phyloP scores from a whole-genome alignment of 2,329 filamentous ascomycete genomes.

The Graphiopsis chlorocephala region DNA sequence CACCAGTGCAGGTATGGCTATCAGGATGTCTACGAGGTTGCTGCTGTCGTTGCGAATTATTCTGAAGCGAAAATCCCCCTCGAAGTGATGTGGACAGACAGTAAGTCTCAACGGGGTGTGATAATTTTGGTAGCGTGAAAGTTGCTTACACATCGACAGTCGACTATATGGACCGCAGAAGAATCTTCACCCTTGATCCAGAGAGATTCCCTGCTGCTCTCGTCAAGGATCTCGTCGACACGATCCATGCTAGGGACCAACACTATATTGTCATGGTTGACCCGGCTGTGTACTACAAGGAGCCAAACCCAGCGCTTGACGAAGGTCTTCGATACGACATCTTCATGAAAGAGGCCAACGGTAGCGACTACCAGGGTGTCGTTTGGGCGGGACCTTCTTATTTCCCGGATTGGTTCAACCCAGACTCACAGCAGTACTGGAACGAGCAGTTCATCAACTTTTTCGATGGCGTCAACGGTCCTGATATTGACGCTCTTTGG shows the following conservation, averaged over 20 bases:
- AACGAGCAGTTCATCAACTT: constrained; percentile 15
- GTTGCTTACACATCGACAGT: constrained; percentile 31
- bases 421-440: constrained; percentile 17
- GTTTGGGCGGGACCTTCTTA: constrained; percentile 18
- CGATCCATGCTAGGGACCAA: constrained; percentile 44
- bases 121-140: no score
- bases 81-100: constrained; percentile 71
- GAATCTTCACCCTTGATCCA: constrained; percentile 62
- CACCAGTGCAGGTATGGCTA: constrained; percentile 48
- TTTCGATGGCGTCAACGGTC: constrained; percentile 17
- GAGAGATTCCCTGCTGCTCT: constrained; percentile 58
- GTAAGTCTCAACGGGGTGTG: not conserved
- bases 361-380: constrained; percentile 12
- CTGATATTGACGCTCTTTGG: constrained; percentile 18
- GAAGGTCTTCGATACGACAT: constrained; percentile 16
- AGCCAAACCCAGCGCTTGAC: constrained; percentile 17
- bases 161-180: constrained; percentile 36
- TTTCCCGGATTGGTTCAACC: constrained; percentile 18
- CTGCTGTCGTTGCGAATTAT: constrained; percentile 64
- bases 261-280: constrained; percentile 20
- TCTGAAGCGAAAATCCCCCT: constrained; percentile 62
- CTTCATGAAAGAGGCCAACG: constrained; percentile 18
- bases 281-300: constrained; percentile 17
- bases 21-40: constrained; percentile 58
- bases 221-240: constrained; percentile 62